These are phyloP conservation scores for Echria macrotheca DNA, from an alignment of 495 filamentous ascomycete genomes.

Conservation along the genomic window DNA sequence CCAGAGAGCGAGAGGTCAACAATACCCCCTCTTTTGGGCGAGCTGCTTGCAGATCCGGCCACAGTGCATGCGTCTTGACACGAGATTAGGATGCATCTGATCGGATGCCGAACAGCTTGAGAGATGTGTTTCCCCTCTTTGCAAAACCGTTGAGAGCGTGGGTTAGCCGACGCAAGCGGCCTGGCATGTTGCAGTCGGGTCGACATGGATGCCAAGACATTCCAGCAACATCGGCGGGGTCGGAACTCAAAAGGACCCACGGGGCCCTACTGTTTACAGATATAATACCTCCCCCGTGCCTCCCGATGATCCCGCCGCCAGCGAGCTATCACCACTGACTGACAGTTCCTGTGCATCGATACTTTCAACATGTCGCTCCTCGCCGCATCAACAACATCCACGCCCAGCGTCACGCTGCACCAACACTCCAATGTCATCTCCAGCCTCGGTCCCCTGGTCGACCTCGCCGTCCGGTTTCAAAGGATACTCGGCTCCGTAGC, in stretches of 20 bases:
- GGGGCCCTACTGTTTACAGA: neutral
- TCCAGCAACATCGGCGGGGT: slow-evolving; percentile 14
- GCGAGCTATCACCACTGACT: no score
- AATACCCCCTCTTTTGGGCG: no score
- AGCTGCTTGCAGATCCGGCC: no score
- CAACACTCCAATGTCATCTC: slow-evolving; percentile 19
- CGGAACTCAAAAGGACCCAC: neutral
- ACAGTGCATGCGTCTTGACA: neutral
- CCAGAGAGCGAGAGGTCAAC: no score
- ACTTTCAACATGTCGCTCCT: slow-evolving; percentile 29
- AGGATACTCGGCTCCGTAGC: slow-evolving; percentile 19
- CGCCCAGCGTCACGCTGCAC: slow-evolving; percentile 18
- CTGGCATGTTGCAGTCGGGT: slow-evolving; percentile 11
- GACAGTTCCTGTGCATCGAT: no score
- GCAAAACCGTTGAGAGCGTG: no score
- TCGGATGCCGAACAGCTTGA: neutral
- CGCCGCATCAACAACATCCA: slow-evolving; percentile 27
- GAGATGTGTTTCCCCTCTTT: no score
- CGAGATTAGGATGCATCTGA: slow-evolving; percentile 6
- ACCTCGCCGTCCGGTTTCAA: slow-evolving; percentile 28
- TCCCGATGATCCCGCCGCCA: neutral
- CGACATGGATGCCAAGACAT: slow-evolving; percentile 19
- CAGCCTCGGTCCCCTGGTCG: slow-evolving; percentile 21
- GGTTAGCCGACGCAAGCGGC: slow-evolving; percentile 5
- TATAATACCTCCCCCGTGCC: neutral